Conservation (phyloP, 2,329 filamentous ascomycete species). For the Rhinocladiella mackenziei region DNA sequence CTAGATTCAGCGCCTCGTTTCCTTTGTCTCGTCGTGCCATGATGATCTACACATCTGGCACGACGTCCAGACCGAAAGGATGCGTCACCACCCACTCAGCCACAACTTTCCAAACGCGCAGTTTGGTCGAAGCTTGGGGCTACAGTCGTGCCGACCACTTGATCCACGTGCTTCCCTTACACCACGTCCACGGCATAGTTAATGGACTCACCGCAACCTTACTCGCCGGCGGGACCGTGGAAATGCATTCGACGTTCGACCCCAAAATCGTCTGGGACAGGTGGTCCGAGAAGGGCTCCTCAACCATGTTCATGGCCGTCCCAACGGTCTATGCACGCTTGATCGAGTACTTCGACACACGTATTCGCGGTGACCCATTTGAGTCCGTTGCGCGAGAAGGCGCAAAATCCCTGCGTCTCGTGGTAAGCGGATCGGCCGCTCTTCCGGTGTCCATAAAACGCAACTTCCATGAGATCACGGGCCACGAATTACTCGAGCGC, state of each 20-base stretch:
- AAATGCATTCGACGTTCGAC: slow-evolving; percentile 48
- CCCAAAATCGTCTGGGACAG: slow-evolving; percentile 45
- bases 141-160: slow-evolving; percentile 43
- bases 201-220: slow-evolving; percentile 49
- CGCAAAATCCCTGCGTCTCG: slow-evolving; percentile 32
- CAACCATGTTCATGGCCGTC: slow-evolving; percentile 50
- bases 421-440: slow-evolving; percentile 43
- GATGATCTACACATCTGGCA: slow-evolving; percentile 32
- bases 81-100: slow-evolving; percentile 44
- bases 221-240: slow-evolving; percentile 45
- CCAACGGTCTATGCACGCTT: slow-evolving; percentile 51
- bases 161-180: slow-evolving; percentile 49
- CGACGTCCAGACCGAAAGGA: slow-evolving; percentile 30
- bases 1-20: slow-evolving; percentile 40
- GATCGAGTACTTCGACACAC: slow-evolving; percentile 43
- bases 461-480: slow-evolving; percentile 41
- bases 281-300: slow-evolving; percentile 40
- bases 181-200: slow-evolving; percentile 50
- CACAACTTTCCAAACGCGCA: slow-evolving; percentile 35
- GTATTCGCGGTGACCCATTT: slow-evolving; percentile 35
- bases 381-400: slow-evolving; percentile 34
- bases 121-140: slow-evolving; percentile 38
- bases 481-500: slow-evolving; percentile 44
- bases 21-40: slow-evolving; percentile 36
- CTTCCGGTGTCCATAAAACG: slow-evolving; percentile 42